Evolutionary conservation across 148 eudicot genomes (phyloP), one percentile per base, ranked within the genome.

Genomic region (Rhododendron mucronatum): DNA sequence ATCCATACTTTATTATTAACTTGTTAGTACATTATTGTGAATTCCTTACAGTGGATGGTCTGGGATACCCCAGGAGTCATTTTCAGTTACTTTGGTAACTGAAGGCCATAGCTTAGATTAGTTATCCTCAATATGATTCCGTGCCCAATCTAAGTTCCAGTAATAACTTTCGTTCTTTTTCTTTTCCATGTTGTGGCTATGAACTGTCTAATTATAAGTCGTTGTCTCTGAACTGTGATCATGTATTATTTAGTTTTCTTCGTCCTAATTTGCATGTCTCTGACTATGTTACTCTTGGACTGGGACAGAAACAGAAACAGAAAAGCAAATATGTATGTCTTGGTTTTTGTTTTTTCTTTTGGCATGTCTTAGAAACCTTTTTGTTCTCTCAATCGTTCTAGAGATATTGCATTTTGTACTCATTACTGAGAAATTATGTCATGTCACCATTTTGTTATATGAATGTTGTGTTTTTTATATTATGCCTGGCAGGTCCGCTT

Each of bases 401-500:
- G 73, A 23, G 5, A 65, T 41, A 13, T 12, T 63, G 44, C 48
- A 67, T 44, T 83, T 67, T 65, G 47, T 44, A n/a, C 26, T n/a
- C 20, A 26, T 26, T 74, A 3, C 48, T 82, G 39, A 20, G 39
- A 14, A 18, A 78, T 77, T 20, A 41, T 47, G 39, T 78, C 39
- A 8, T 71, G 7, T 45, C 73, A 53, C 28, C 59, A 26, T 84
- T 63, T 39, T 63, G 13, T 71, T 78, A 33, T 11, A n/a, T 59
- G 5, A 28, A 28, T 45, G 18, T 37, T 89, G 37, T 20, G 20
- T n/a, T 37, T 59, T n/a, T 26, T 47, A 1, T 69, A 3, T 81
- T 69, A 81, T 86, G 65, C 57, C 33, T 74, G 71, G 77, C 92
- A 97, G 99, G 95, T 97, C 63, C 98, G 99, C 50, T 90, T 97